Evolutionary conservation across 257 asterid species (phyloP).

Genomic region (Solanum neorickii): DNA sequence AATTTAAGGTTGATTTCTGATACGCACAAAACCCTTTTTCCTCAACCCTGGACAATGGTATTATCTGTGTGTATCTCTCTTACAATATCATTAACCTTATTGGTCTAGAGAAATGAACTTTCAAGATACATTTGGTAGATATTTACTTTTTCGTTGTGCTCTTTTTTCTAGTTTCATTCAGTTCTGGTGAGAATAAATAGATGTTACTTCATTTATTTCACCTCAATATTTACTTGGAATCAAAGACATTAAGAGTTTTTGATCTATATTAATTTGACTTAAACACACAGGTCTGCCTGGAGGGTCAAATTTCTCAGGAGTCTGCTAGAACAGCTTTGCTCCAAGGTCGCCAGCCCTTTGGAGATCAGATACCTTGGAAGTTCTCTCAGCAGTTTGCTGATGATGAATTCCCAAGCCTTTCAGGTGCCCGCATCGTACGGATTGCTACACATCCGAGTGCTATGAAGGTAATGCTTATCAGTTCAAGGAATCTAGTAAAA

Average conservation of each 20-base stretch:
- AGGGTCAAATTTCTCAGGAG: slow-evolving; percentile 79
- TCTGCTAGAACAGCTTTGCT: slow-evolving; percentile 60
- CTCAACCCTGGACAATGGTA: not conserved
- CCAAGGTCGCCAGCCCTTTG: slow-evolving; percentile 67
- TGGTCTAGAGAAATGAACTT: not conserved
- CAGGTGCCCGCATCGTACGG: slow-evolving; percentile 96
- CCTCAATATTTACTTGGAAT: not conserved
- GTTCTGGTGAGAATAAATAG: not conserved
- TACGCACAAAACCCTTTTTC: not conserved
- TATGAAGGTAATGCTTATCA: slow-evolving; percentile 57
- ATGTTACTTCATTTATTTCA: not conserved
- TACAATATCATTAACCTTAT: not conserved
- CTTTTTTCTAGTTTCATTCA: not conserved
- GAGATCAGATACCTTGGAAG: slow-evolving; percentile 98
- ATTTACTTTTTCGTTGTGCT: not conserved
- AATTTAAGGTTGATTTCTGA: not conserved
- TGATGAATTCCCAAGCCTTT: slow-evolving; percentile 69
- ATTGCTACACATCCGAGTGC: slow-evolving; percentile 98
- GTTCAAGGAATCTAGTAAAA: not conserved
- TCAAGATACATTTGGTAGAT: not conserved
- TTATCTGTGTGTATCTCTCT: not conserved
- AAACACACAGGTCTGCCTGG: slow-evolving; percentile 53
- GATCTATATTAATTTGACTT: not conserved
- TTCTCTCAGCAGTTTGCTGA: slow-evolving; percentile 68
- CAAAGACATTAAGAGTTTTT: not conserved